phyloP scores from a whole-genome alignment of 1,139 yeast species.

The Dujonia santamariae region DNA sequence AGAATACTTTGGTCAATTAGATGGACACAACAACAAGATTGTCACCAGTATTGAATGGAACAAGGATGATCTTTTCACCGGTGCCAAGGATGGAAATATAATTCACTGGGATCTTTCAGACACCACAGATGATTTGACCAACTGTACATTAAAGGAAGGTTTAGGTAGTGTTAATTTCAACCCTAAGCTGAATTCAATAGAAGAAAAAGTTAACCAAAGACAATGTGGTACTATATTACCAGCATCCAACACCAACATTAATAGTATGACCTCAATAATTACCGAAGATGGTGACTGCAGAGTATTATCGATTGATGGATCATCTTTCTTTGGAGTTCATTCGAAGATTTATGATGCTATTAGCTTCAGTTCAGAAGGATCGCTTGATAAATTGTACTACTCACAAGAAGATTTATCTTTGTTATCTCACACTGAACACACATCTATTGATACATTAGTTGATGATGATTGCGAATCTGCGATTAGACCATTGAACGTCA shows the following conservation, averaged over 20 bases:
- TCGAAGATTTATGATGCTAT: constrained; percentile 38
- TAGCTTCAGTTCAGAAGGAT: constrained; percentile 16
- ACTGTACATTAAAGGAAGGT: constrained; percentile 49
- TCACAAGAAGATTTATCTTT: constrained; percentile 30
- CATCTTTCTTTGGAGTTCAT: constrained; percentile 56
- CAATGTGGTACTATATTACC: constrained; percentile 64
- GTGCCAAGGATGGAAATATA: constrained; percentile 69
- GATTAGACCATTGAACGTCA: too few species aligned
- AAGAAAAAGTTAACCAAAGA: constrained; percentile 34
- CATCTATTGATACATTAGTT: constrained; percentile 29
- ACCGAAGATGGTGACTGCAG: constrained; percentile 28
- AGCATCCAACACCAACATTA: constrained; percentile 51
- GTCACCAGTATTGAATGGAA: constrained; percentile 66
- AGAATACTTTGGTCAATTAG: constrained; percentile 49
- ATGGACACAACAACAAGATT: constrained; percentile 51
- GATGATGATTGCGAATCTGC: constrained; percentile 15
- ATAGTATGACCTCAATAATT: constrained; percentile 38
- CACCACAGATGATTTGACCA: constrained; percentile 27
- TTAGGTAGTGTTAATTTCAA: constrained; percentile 39
- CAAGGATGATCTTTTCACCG: constrained; percentile 56
- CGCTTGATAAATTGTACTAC: constrained; percentile 34
- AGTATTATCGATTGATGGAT: constrained; percentile 51
- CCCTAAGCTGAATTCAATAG: constrained; percentile 28
- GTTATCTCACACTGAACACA: constrained; percentile 15
- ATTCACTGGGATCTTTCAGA: constrained; percentile 62